Conservation (phyloP, 2,329 filamentous ascomycete genomes). For the Didymella lethalis region DNA sequence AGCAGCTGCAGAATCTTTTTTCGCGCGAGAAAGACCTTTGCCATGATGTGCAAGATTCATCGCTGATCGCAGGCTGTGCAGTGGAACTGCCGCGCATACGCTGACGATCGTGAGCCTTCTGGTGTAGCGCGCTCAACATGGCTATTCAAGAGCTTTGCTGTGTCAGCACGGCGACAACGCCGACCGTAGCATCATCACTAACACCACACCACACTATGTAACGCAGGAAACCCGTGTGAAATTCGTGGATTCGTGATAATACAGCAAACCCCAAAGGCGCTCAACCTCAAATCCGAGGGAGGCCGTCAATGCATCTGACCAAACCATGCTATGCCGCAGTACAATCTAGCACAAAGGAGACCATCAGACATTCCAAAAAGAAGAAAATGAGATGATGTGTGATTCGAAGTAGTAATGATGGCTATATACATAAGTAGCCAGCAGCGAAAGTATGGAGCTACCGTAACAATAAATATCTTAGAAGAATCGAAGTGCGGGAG, state of each 20-base stretch:
- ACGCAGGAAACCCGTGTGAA: neutral
- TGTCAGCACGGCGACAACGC: slow-evolving; percentile 3
- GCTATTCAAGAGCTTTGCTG: neutral
- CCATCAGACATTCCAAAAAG: slow-evolving; percentile 5
- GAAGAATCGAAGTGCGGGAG: slow-evolving; percentile 24
- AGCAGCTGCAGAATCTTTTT: neutral
- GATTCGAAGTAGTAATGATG: slow-evolving; percentile 7
- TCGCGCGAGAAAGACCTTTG: neutral
- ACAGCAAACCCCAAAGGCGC: slow-evolving; percentile 5
- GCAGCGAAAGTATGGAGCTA: slow-evolving; percentile 22
- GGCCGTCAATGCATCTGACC: slow-evolving; percentile 12
- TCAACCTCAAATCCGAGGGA: slow-evolving; percentile 11
- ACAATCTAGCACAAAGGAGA: slow-evolving; percentile 1
- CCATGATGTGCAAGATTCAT: neutral
- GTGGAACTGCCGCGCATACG: neutral
- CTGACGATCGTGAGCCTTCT: slow-evolving; percentile 2
- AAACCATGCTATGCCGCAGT: slow-evolving; percentile 11
- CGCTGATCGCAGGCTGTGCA: slow-evolving; percentile 7
- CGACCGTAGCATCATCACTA: neutral
- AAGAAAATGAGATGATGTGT: neutral
- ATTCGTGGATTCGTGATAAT: slow-evolving; percentile 12
- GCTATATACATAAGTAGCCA: slow-evolving; percentile 36
- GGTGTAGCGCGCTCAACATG: slow-evolving; percentile 14
- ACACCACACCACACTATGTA: neutral
- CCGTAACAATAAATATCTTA: slow-evolving; percentile 21